Base-by-base conservation (phyloP, 2,329 filamentous ascomycete species). In the Sporothrix brunneoviolacea region DNA sequence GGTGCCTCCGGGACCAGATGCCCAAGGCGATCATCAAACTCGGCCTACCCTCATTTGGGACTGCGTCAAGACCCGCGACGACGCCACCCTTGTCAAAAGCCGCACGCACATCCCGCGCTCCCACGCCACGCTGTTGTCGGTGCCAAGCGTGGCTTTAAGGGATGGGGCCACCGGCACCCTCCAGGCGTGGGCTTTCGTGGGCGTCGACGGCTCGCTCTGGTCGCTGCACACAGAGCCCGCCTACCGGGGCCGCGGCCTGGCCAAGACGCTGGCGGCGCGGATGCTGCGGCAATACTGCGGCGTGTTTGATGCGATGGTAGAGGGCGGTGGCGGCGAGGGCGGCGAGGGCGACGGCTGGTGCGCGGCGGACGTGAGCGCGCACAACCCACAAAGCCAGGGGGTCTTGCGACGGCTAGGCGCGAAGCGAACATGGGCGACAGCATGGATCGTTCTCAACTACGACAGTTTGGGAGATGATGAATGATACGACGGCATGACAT, bases 121-220 rank as follows among this genome's bases (percentile, higher is more conserved):
- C 24, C 73, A 77, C 65, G 63, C 69, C 9, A 75, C 66, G 12
- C 61, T 77, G 22, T 58, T 66, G 52, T 60, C 62, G 19, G 66
- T 76, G 37, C 75, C 75, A 3, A 78, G 70, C 54, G 62, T 70
- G 33, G 67, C 70, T 2, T 64, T 82, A 18, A 72, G 73, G 6
- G 48, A 50, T 7, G n/a, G 10, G 48, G 16, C 24, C 3, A 33
- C 19, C 2, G 71, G 69, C 1, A 73, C 66, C 1, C 72, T 76
- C 0, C 66, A 87, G 5, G 79, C 82, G 0, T 88, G 84, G 84
- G 77, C 75, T 0, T 85, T 88, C 45, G 61, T 80, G 4, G 72
- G 79, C 0, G 67, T 76, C 3, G 83, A 86, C 59, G 82, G 75
- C 1, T 80, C 77, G n/a, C 61, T 85, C 15, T 76, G 73, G 10